Evolutionary conservation across 768 basidiomycete genomes (phyloP).

Genomic region (Tricholoma matsutake): DNA sequence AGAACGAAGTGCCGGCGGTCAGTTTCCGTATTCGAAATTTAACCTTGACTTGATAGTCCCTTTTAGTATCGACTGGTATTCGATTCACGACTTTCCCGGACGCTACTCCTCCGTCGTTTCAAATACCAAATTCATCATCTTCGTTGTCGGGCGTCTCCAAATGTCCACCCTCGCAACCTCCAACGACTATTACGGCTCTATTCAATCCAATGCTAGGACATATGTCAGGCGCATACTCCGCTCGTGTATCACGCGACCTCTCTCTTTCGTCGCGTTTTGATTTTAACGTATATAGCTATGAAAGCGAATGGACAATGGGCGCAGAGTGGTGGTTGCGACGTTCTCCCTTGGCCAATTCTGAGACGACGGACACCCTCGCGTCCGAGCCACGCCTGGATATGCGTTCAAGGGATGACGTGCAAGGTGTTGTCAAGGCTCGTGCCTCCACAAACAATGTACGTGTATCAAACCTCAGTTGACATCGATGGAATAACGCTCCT

Average conservation of each 20-base stretch:
- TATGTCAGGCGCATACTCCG: conserved; percentile 86
- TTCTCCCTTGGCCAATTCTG: conserved; percentile 32
- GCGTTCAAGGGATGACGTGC: conserved; percentile 39
- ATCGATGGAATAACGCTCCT: neutral
- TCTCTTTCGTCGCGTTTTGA: conserved; percentile 89
- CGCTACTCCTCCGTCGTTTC: conserved; percentile 63
- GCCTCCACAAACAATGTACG: conserved; percentile 87
- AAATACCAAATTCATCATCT: conserved; percentile 38
- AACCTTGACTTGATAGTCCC: neutral
- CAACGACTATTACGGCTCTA: conserved; percentile 90
- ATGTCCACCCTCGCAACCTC: conserved; percentile 63
- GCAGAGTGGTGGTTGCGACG: conserved; percentile 94
- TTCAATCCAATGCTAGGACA: conserved; percentile 98
- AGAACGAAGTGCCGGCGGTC: conserved; percentile 90
- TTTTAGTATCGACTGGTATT: conserved; percentile 85
- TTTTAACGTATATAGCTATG: conserved; percentile 96
- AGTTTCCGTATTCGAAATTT: conserved; percentile 25
- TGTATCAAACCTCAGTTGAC: conserved; percentile 5
- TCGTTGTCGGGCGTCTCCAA: conserved; percentile 32
- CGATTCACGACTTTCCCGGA: conserved; percentile 94
- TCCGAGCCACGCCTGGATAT: conserved; percentile 11
- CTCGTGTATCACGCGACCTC: conserved; percentile 81
- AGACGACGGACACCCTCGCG: conserved; percentile 14
- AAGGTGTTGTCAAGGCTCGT: conserved; percentile 86
- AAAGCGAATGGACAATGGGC: conserved; percentile 94